phyloP scores from a whole-genome alignment of 108 stramenopile genomes.

The Nitzschia sp. region DNA sequence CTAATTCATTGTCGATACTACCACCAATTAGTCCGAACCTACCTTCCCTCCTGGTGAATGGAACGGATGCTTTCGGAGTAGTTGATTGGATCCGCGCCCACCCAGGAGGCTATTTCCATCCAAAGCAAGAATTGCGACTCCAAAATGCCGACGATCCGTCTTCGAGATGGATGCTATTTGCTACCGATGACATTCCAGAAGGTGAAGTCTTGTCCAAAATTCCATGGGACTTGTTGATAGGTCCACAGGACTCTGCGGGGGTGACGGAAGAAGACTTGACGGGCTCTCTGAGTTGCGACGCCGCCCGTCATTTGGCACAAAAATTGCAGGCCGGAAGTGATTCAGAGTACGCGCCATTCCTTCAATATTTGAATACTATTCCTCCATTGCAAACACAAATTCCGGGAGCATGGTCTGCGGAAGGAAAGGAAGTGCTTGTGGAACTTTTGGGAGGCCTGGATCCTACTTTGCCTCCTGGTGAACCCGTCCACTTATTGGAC shows the following conservation, averaged over 20 bases:
- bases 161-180: conserved; percentile 35
- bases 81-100: conserved; percentile 1
- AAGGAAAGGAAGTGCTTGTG: conserved; percentile 20
- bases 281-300: conserved; percentile 23
- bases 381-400: background rate
- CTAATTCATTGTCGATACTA: too few species aligned
- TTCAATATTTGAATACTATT: conserved; percentile 51
- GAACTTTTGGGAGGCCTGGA: conserved; percentile 22
- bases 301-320: conserved; percentile 24
- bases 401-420: conserved; percentile 13
- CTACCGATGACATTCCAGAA: conserved; percentile 36
- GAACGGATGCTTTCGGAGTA: conserved; percentile 1
- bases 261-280: background rate
- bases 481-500: background rate
- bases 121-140: background rate
- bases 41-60: too few species aligned
- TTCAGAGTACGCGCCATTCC: conserved; percentile 64
- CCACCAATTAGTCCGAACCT: too few species aligned
- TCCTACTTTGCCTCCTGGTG: conserved; percentile 5
- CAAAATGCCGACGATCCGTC: background rate
- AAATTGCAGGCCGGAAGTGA: conserved; percentile 53
- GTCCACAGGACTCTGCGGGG: background rate
- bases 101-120: conserved; percentile 2
- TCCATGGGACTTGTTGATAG: conserved; percentile 37
- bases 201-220: conserved; percentile 32